Evolutionary conservation across 208 protist genomes (phyloP).

Genomic region (Crithidia sp.): DNA sequence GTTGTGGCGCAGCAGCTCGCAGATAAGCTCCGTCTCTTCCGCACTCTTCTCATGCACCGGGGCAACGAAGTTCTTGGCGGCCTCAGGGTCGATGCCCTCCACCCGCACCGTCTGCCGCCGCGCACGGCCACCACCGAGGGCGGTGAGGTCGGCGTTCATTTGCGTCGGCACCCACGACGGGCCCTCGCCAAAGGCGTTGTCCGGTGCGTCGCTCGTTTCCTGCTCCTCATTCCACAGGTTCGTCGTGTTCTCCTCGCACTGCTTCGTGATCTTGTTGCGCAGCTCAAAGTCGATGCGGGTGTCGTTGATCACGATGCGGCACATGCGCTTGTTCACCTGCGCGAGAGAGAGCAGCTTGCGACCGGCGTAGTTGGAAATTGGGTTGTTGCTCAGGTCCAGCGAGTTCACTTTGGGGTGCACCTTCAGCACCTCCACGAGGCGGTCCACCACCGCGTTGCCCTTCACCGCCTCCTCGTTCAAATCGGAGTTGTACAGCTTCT

Average conservation of each 20-base stretch:
- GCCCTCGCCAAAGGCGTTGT: conserved; percentile 70
- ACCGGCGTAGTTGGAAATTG: conserved; percentile 91
- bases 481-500: conserved; percentile 93
- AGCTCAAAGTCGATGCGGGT: conserved; percentile 91
- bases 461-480: conserved; percentile 89
- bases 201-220: conserved; percentile 20
- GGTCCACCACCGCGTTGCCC: conserved; percentile 86
- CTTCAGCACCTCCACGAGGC: conserved; percentile 84
- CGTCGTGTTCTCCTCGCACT: conserved; percentile 89
- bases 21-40: conserved; percentile 82
- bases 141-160: conserved; percentile 68
- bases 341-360: conserved; percentile 84
- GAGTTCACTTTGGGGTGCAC: conserved; percentile 79
- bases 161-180: conserved; percentile 69
- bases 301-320: conserved; percentile 73
- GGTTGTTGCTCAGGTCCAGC: conserved; percentile 85
- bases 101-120: conserved; percentile 83
- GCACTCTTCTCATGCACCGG: conserved; percentile 77
- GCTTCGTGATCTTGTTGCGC: conserved; percentile 70
- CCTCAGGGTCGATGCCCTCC: conserved; percentile 84
- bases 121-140: conserved; percentile 68
- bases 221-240: conserved; percentile 68
- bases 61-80: conserved; percentile 79
- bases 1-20: conserved; percentile 79
- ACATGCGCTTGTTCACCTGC: conserved; percentile 82